Evolutionary conservation across 176 grass and related monocot genomes (phyloP), one percentile per base, ranked within the genome.

Genomic region (Zoysia japonica): DNA sequence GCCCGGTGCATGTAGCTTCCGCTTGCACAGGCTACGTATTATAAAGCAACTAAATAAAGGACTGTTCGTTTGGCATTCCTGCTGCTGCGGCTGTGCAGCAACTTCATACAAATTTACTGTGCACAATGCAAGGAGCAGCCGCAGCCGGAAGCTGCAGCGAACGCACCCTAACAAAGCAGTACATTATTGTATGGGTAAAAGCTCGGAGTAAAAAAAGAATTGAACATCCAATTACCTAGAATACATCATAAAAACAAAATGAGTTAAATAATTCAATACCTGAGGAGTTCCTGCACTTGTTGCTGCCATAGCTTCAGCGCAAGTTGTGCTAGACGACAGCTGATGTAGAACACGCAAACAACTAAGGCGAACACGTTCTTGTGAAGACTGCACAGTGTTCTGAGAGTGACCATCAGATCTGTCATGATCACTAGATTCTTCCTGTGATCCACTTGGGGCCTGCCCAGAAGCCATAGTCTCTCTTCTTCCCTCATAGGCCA

Each of bases 221-320:
- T 53, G 11, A 53, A 53, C 12, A 3, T 9, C 49, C n/a, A 38
- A 50, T 50, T 50, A 28, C 12, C 48, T n/a, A 49, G 41, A 62
- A 55, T 65, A 42, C 61, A 72, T 16, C 35, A 82, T 51, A 41
- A 53, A 50, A 77, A n/a, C 72, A 77, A 75, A 68, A 80, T 36
- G 42, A 83, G 28, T 55, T 13, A 60, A 79, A 47, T 19, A 77
- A 83, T 59, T 76, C 5, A 52, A 49, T 92, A 99, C 96, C 96
- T 99, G 96, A 91, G 96, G 92, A 80, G 90, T 95, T 90, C 96
- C 96, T 87, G 70, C 90, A 87, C 96, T 99, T 61, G 96, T 99
- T 78, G 96, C 84, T 38, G 96, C 96, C 96, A 99, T 99, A 95
- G 90, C 96, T 81, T 99, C 96, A 13, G 96, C 96, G 81, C 96